Conservation (phyloP, 352 stramenopile genomes). For the Phytophthora chlamydospora region DNA sequence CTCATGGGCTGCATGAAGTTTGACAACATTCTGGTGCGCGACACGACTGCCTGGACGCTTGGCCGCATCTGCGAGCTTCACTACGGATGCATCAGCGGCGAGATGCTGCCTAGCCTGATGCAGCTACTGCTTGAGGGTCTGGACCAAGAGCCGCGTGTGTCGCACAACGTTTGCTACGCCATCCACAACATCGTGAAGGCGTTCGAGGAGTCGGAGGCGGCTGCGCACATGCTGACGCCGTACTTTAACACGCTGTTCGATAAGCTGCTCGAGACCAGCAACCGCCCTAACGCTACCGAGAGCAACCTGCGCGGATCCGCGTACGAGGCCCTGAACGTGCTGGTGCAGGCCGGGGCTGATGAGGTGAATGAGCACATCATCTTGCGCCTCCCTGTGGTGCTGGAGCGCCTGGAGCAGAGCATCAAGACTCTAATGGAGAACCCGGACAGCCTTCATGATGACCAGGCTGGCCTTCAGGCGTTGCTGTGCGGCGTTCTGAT, state of each 20-base stretch:
- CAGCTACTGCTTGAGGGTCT: conserved; percentile 87
- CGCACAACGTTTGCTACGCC: conserved; percentile 95
- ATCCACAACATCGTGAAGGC: conserved; percentile 97
- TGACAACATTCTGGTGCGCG: conserved; percentile 92
- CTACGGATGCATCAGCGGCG: conserved; percentile 86
- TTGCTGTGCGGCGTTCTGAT: conserved; percentile 93
- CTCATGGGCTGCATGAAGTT: conserved; percentile 94
- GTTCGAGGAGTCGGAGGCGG: conserved; percentile 82
- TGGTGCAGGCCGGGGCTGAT: conserved; percentile 89
- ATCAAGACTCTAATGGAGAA: conserved; percentile 72
- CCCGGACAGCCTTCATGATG: conserved; percentile 75
- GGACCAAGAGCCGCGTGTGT: conserved; percentile 89
- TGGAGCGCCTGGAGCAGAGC: conserved; percentile 81
- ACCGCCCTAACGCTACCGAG: conserved; percentile 88
- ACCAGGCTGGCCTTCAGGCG: conserved; percentile 79
- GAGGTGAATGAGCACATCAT: conserved; percentile 85
- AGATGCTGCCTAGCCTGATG: conserved; percentile 91
- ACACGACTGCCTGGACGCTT: conserved; percentile 97
- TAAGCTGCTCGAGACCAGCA: conserved; percentile 92
- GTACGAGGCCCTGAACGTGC: conserved; percentile 94
- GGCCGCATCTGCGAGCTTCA: conserved; percentile 96
- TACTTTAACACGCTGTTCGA: conserved; percentile 93
- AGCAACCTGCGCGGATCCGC: conserved; percentile 91
- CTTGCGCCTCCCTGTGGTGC: conserved; percentile 71
- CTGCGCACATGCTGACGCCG: conserved; percentile 89